Evolutionary conservation across 2,329 filamentous ascomycete genomes (phyloP).

Genomic region (Alternaria arborescens): DNA sequence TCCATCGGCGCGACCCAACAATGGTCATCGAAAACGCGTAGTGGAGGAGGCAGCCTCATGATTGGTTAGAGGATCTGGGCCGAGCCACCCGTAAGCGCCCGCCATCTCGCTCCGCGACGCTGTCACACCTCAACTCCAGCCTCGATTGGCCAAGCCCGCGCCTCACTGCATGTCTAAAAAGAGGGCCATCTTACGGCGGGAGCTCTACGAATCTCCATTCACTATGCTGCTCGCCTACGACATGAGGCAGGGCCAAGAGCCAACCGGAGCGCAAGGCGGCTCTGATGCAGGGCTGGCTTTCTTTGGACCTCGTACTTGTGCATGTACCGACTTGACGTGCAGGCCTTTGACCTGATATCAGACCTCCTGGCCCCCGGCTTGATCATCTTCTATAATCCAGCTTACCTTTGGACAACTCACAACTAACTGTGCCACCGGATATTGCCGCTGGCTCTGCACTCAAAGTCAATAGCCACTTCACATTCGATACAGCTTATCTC

Average conservation of each 20-base stretch:
- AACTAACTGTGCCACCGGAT: conserved; percentile 8
- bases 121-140: conserved; percentile 40
- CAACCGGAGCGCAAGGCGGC: conserved; percentile 39
- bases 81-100: conserved; percentile 41
- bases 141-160: conserved; percentile 45
- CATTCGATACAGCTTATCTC: background rate
- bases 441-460: background rate
- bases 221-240: conserved; percentile 32
- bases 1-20: conserved; percentile 14
- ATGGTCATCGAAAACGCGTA: conserved; percentile 15
- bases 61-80: conserved; percentile 35
- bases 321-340: conserved; percentile 33
- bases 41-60: conserved; percentile 22
- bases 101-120: conserved; percentile 25
- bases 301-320: conserved; percentile 34
- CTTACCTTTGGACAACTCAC: conserved; percentile 8
- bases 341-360: conserved; percentile 37
- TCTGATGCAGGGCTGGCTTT: conserved; percentile 28
- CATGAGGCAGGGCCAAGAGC: conserved; percentile 33
- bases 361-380: conserved; percentile 35
- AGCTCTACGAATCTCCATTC: conserved; percentile 41
- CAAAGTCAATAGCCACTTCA: conserved; percentile 3
- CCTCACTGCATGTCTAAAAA: conserved; percentile 42
- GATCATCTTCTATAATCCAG: conserved; percentile 1
- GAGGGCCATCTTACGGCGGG: conserved; percentile 36